Evolutionary conservation across 345 rosid species (phyloP).

Genomic region (Crucihimalaya himalaica): DNA sequence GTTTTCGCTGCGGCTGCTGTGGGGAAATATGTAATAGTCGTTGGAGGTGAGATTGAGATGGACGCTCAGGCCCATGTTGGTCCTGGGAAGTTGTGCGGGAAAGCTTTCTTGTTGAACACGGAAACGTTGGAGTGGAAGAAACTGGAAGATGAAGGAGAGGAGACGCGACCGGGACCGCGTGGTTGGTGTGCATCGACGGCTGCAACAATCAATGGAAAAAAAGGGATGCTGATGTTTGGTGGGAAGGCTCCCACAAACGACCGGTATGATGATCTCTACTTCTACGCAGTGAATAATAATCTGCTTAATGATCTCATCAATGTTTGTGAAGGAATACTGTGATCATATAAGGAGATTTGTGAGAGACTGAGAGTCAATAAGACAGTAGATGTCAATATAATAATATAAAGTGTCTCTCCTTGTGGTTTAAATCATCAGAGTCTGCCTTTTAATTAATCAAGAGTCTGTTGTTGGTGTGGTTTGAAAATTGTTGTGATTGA

Average conservation of each 20-base stretch:
- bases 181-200: slow-evolving; percentile 1
- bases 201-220: neutral
- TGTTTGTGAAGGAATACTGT: neutral
- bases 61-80: neutral
- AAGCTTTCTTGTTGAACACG: neutral
- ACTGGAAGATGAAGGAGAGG: neutral
- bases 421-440: neutral
- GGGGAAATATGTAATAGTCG: neutral
- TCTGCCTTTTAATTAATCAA: neutral
- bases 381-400: neutral
- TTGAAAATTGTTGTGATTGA: too few relatives aligned
- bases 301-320: neutral
- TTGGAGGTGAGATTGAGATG: neutral
- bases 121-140: neutral
- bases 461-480: too few relatives aligned
- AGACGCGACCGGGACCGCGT: neutral
- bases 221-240: slow-evolving; percentile 3
- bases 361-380: neutral
- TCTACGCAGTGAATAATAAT: neutral
- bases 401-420: neutral
- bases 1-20: neutral
- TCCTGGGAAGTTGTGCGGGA: neutral
- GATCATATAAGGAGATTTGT: neutral
- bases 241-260: slow-evolving; percentile 1
- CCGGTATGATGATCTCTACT: neutral